Evolutionary conservation across 148 eudicot species (phyloP), one percentile per base, ranked within the genome.

Genomic region (Silene conica): DNA sequence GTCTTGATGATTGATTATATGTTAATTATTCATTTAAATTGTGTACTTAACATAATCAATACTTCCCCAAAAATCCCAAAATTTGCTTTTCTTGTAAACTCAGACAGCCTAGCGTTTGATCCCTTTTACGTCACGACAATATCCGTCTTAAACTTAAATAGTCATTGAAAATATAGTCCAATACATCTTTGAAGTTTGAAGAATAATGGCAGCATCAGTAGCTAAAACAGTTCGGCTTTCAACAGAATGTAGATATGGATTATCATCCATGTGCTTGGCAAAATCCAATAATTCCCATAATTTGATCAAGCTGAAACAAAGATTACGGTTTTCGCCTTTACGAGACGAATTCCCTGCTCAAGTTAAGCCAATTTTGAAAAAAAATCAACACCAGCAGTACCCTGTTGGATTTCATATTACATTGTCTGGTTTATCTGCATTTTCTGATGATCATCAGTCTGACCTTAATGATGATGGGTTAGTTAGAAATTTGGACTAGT

Each of bases 371-470:
- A 31, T 31, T 2, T 31, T 31, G 34, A 31, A 31, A 3, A 31
- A 5, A 31, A 31, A 31, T 3, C 34, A 31, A 31, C 34, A 31
- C 0, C 11, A 50, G 12, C 14, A 45, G 1, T 13, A 28, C 31
- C 50, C 6, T 71, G 18, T 10, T 12, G 14, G 6, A 19, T 45
- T 57, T 57, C 8, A 60, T 59, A 73, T 50, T 46, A 45, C 73
- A 43, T 76, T 76, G 73, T 1, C 73, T 15, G 67, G 66, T 31
- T 76, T 76, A 43, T 59, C 78, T 43, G 57, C 73, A 43, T 72
- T 59, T 59, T 45, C 78, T 68, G 68, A 76, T 68, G 78, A 56
- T 26, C 78, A 76, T 19, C 67, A 76, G 4, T 43, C 60, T 68
- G 28, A 38, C 8, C 8, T 38, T 38, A 38, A 45, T 60, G 45